Evolutionary conservation across 441 rosid genomes (phyloP).

Genomic region (Gossypium schwendimanii): DNA sequence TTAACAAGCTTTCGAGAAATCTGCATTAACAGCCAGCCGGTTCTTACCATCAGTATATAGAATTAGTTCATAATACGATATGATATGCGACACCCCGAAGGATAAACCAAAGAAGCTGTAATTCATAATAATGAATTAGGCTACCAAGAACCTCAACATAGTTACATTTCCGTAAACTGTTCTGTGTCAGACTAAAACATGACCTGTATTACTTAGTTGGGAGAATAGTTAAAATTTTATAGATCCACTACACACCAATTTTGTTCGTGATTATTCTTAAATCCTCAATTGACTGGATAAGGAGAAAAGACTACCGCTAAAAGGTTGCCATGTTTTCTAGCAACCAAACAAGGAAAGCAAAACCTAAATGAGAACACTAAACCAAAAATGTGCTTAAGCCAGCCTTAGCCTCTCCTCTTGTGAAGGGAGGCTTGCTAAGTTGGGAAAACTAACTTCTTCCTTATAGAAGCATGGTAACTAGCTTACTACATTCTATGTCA

Average conservation of each 20-base stretch:
- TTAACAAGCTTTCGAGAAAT: slow-evolving; percentile 69
- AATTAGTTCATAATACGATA: neutral
- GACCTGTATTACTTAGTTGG: neutral
- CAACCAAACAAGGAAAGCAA: slow-evolving; percentile 1
- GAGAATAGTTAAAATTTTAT: slow-evolving; percentile 1
- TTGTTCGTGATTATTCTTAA: neutral
- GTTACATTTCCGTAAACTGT: neutral
- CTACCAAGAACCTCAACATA: slow-evolving; percentile 1
- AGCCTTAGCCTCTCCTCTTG: neutral
- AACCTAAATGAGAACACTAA: neutral
- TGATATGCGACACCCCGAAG: neutral
- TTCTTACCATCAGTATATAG: slow-evolving; percentile 23
- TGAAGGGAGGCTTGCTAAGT: neutral
- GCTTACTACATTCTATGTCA: neutral
- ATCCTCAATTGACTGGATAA: neutral
- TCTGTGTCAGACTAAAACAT: neutral
- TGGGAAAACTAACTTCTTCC: neutral
- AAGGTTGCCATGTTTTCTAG: slow-evolving; percentile 1
- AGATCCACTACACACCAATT: neutral
- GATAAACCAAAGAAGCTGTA: neutral
- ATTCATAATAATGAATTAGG: neutral
- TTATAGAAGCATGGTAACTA: neutral
- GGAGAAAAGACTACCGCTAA: neutral
- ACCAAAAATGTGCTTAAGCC: slow-evolving; percentile 1
- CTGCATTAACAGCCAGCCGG: slow-evolving; percentile 36